phyloP scores from a whole-genome alignment of 306 rosid genomes.

The Cucurbita maxima region DNA sequence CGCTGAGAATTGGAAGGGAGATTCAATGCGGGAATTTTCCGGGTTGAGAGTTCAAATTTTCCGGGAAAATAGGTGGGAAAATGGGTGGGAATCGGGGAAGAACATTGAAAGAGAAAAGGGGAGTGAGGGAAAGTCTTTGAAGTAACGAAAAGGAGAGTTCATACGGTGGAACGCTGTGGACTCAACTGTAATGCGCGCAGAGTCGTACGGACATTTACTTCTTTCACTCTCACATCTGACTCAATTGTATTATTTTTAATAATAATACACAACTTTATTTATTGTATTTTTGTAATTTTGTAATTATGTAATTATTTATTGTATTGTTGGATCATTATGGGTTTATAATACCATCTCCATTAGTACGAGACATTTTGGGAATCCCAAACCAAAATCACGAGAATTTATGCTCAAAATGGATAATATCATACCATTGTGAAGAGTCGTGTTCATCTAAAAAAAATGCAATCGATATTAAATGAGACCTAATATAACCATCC shows the following conservation, averaged over 20 bases:
- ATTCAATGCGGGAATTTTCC: background rate
- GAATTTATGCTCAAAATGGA: no score
- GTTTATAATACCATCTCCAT: no score
- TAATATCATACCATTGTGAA: no score
- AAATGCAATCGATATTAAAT: no score
- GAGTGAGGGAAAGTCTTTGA: background rate
- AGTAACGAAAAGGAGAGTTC: background rate
- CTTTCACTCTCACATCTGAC: background rate
- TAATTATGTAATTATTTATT: no score
- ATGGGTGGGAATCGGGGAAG: background rate
- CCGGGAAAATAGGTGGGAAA: background rate
- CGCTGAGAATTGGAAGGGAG: background rate
- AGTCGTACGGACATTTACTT: background rate
- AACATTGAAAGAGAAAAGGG: background rate
- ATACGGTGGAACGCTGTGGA: background rate
- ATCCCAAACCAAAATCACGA: no score
- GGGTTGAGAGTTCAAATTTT: background rate
- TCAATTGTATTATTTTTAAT: background rate
- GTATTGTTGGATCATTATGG: no score
- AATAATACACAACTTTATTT: no score
- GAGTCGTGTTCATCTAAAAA: no score
- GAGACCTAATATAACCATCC: no score
- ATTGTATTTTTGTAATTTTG: no score
- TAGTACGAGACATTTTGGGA: no score
- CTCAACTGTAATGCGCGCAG: background rate